phyloP scores from a whole-genome alignment of 177 flowering plant species.

The Telopea speciosissima region DNA sequence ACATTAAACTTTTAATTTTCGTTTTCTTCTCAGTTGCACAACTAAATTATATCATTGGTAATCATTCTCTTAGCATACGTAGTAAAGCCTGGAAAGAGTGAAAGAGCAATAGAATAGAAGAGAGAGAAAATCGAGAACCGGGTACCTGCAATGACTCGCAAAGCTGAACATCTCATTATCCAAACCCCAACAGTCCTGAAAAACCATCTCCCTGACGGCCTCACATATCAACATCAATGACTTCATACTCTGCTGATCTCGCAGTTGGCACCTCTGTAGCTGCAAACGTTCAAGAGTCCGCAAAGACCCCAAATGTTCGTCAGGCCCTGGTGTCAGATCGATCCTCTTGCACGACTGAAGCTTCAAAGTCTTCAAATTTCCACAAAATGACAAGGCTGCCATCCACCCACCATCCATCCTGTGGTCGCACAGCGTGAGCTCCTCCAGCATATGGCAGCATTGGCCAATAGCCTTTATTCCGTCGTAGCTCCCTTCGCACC shows the following conservation, averaged over 20 bases:
- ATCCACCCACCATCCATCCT: slow-evolving; percentile 95
- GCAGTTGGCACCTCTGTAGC: slow-evolving; percentile 64
- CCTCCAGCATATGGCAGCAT: slow-evolving; percentile 92
- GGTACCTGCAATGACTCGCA: slow-evolving; percentile 68
- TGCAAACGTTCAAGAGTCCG: slow-evolving; percentile 65
- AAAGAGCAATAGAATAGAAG: too few species aligned
- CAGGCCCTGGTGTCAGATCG: slow-evolving; percentile 59
- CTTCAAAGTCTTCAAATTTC: slow-evolving; percentile 78
- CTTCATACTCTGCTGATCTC: slow-evolving; percentile 47
- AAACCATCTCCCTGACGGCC: slow-evolving; percentile 51
- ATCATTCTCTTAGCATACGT: too few species aligned
- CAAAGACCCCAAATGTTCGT: slow-evolving; percentile 69
- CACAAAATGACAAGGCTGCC: slow-evolving; percentile 60
- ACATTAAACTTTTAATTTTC: too few species aligned
- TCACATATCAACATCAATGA: slow-evolving; percentile 65
- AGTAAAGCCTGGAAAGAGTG: too few species aligned
- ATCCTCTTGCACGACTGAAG: slow-evolving; percentile 60
- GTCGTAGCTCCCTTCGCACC: slow-evolving; percentile 94
- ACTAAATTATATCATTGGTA: too few species aligned
- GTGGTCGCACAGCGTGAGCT: slow-evolving; percentile 61
- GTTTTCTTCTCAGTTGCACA: too few species aligned
- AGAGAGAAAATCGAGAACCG: background rate
- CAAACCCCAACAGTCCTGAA: slow-evolving; percentile 93
- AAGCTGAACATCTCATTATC: slow-evolving; percentile 49
- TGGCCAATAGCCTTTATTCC: slow-evolving; percentile 91